Conservation (phyloP, 176 grass and related monocot species). For the Cocos nucifera region DNA sequence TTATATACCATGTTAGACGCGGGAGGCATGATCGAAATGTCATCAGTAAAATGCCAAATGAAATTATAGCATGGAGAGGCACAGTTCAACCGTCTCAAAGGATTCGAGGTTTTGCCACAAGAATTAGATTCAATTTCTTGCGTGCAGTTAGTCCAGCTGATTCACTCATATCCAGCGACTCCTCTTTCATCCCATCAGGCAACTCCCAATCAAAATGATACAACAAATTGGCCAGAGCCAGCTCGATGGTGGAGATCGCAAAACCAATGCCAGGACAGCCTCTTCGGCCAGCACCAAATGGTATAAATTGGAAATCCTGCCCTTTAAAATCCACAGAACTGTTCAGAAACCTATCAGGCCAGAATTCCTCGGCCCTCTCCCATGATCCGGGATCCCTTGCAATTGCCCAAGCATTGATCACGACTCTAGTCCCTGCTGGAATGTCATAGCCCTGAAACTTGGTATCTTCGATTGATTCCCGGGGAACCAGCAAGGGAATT, state of each 20-base stretch:
- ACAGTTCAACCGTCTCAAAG: too few species aligned
- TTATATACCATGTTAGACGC: too few species aligned
- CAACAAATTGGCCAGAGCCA: conserved; percentile 34
- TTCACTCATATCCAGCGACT: conserved; percentile 34
- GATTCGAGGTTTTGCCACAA: conserved; percentile 11
- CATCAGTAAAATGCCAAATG: too few species aligned
- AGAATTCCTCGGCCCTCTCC: conserved; percentile 32
- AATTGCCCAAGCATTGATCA: conserved; percentile 56
- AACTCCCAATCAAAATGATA: conserved; percentile 47
- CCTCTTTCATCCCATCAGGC: conserved; percentile 8
- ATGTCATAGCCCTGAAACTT: conserved; percentile 29
- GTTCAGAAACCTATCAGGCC: conserved; percentile 26
- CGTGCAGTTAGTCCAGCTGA: not conserved
- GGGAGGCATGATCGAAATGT: too few species aligned
- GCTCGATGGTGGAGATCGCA: not conserved
- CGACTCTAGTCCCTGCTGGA: conserved; percentile 16
- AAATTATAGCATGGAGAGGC: too few species aligned
- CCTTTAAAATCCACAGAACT: not conserved
- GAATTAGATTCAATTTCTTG: conserved; percentile 12
- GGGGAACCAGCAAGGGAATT: conserved; percentile 9
- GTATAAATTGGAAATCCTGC: conserved; percentile 19
- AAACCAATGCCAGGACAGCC: conserved; percentile 14
- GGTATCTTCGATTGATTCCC: conserved; percentile 27
- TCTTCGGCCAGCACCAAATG: conserved; percentile 32
- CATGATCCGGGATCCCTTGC: conserved; percentile 20